phyloP scores from a whole-genome alignment of 352 stramenopile species.

The Phytophthora hibernalis region DNA sequence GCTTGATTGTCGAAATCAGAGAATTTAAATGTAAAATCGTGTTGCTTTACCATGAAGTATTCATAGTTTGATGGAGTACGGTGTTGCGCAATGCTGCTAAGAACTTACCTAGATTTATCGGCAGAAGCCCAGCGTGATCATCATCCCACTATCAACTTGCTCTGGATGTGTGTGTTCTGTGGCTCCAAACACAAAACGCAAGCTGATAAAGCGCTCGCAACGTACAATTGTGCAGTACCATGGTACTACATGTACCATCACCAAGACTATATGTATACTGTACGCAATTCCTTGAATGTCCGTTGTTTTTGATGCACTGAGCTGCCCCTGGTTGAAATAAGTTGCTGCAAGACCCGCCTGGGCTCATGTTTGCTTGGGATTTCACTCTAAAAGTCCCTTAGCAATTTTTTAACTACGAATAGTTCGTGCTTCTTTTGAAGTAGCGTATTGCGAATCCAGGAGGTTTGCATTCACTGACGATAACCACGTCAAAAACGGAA shows the following conservation, averaged over 20 bases:
- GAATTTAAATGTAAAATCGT: conserved; percentile 20
- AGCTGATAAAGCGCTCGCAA: conserved; percentile 34
- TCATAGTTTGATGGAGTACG: no score
- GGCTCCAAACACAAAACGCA: conserved; percentile 51
- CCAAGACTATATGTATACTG: no score
- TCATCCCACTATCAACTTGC: conserved; percentile 45
- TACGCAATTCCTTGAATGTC: background rate
- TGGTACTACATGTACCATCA: background rate
- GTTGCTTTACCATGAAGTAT: no score
- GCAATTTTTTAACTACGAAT: background rate
- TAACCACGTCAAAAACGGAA: conserved; percentile 16
- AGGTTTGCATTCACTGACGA: background rate
- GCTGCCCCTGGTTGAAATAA: background rate
- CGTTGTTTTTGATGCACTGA: background rate
- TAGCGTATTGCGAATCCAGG: background rate
- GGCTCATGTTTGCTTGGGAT: background rate
- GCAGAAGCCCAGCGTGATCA: conserved; percentile 19
- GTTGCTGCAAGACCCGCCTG: background rate
- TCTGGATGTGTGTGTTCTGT: conserved; percentile 38
- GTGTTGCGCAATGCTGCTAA: background rate
- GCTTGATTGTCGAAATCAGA: conserved; percentile 10
- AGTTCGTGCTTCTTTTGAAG: background rate
- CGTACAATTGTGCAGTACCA: conserved; percentile 7
- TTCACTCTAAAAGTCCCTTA: background rate
- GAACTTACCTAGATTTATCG: conserved; percentile 13